A percentile compares a stretch with the other conserved stretches of the same genome.
These are phyloP conservation scores for Phycomyces nitens DNA, from an alignment of 192 early-diverging fungal species.

Conservation along the genomic window DNA sequence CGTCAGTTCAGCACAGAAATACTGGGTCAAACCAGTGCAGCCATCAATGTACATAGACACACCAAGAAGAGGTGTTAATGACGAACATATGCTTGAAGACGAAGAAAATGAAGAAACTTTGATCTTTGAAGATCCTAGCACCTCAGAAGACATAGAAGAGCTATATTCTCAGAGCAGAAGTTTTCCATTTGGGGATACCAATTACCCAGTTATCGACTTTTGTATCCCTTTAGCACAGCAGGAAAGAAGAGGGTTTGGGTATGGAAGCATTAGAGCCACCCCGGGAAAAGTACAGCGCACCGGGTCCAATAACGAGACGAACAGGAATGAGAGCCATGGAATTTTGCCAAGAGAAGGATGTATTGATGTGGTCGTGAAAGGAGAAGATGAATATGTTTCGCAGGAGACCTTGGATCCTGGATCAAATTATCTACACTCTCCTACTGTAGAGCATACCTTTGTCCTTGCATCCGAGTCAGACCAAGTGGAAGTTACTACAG, in stretches of 20 bases:
- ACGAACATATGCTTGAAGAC: background rate
- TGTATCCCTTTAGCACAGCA: constrained; percentile 29
- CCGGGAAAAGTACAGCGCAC: background rate
- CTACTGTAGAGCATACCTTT: too few species aligned
- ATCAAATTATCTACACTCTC: too few species aligned
- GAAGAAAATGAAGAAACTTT: constrained; percentile 16
- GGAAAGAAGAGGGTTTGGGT: constrained; percentile 2
- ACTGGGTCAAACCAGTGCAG: constrained; percentile 47
- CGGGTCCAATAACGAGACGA: background rate
- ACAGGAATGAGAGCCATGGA: background rate
- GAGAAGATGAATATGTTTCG: constrained; percentile 9
- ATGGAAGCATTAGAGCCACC: constrained; percentile 10
- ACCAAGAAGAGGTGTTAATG: constrained; percentile 21
- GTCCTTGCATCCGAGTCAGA: too few species aligned
- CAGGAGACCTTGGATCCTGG: too few species aligned
- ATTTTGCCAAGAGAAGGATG: constrained; percentile 17
- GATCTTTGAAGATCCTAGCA: constrained; percentile 34
- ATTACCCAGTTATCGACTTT: constrained; percentile 50
- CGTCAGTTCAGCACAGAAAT: constrained; percentile 46
- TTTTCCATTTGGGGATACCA: constrained; percentile 50
- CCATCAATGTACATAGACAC: constrained; percentile 15
- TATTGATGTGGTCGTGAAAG: constrained; percentile 21
- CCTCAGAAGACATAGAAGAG: constrained; percentile 38
- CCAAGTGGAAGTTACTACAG: too few species aligned
- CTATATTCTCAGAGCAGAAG: constrained; percentile 40